A percentile compares a stretch with the other conserved stretches of the same genome.
phyloP scores from a whole-genome alignment of 345 rosid species.

The Camelina hispida region DNA sequence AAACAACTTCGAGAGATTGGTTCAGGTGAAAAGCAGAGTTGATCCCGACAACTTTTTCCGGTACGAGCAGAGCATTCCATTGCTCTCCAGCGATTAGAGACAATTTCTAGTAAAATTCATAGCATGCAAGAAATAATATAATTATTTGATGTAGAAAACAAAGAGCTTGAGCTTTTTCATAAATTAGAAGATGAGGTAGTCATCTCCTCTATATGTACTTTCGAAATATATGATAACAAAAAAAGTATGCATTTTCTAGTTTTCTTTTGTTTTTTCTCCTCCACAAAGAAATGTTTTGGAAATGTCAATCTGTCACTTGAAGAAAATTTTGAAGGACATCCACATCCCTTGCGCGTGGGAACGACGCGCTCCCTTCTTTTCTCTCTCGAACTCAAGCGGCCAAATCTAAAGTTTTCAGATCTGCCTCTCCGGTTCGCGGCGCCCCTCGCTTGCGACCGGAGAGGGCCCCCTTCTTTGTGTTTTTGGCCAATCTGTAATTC shows the following conservation, averaged over 20 bases:
- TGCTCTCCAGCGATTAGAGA: conserved; percentile 35
- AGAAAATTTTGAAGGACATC: too few species aligned
- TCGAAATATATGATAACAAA: not conserved
- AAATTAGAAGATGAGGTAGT: too few species aligned
- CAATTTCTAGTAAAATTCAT: not conserved
- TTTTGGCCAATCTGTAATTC: too few species aligned
- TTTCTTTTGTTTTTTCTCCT: not conserved
- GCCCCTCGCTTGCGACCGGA: too few species aligned
- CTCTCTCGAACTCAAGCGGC: too few species aligned
- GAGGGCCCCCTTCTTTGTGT: too few species aligned
- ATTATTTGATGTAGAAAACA: not conserved
- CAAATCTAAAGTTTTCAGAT: too few species aligned
- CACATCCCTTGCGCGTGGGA: too few species aligned
- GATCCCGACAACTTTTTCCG: conserved; percentile 61
- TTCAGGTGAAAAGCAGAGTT: conserved; percentile 49
- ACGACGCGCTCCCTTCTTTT: too few species aligned
- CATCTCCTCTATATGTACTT: not conserved
- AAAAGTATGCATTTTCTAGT: not conserved
- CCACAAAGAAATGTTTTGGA: not conserved
- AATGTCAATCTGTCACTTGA: not conserved
- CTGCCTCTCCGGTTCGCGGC: too few species aligned
- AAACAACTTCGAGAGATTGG: conserved; percentile 57
- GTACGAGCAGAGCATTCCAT: conserved; percentile 63
- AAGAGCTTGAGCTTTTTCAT: conserved; percentile 12
- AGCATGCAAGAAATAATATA: not conserved